Conservation (phyloP, 768 basidiomycete genomes). For the Daedaleopsis nitida region DNA sequence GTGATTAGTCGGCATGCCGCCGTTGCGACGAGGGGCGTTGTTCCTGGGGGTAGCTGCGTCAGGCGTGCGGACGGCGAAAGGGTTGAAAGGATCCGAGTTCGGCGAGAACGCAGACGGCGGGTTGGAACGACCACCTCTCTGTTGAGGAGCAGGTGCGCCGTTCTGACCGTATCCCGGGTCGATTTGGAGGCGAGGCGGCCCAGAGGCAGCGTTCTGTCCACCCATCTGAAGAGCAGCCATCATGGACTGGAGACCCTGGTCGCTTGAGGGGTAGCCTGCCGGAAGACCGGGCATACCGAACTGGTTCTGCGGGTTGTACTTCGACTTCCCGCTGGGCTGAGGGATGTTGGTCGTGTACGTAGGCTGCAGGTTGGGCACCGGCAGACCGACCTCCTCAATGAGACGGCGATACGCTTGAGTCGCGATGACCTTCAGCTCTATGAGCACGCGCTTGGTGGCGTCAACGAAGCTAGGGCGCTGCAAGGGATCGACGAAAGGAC, state of each 20-base stretch:
- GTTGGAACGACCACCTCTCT: constrained; percentile 42
- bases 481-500: constrained; percentile 74
- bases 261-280: constrained; percentile 78
- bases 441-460: constrained; percentile 87
- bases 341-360: constrained; percentile 66
- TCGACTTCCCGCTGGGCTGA: constrained; percentile 62
- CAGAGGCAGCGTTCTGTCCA: constrained; percentile 82
- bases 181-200: constrained; percentile 70
- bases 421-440: constrained; percentile 90
- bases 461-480: constrained; percentile 76
- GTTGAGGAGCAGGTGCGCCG: constrained; percentile 17
- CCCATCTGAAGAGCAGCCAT: constrained; percentile 93
- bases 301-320: constrained; percentile 50
- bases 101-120: constrained; percentile 52
- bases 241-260: constrained; percentile 88
- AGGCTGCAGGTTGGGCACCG: constrained; percentile 85
- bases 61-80: constrained; percentile 53
- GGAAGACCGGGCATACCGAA: constrained; percentile 75
- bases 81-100: constrained; percentile 57
- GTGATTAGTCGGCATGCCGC: constrained; percentile 32
- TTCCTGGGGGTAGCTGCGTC: constrained; percentile 54
- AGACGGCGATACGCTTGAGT: constrained; percentile 92
- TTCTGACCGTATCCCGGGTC: constrained; percentile 60
- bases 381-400: constrained; percentile 92
- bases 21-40: constrained; percentile 48